phyloP scores from a whole-genome alignment of 352 stramenopile genomes.

The Globisporangium emineosum region DNA sequence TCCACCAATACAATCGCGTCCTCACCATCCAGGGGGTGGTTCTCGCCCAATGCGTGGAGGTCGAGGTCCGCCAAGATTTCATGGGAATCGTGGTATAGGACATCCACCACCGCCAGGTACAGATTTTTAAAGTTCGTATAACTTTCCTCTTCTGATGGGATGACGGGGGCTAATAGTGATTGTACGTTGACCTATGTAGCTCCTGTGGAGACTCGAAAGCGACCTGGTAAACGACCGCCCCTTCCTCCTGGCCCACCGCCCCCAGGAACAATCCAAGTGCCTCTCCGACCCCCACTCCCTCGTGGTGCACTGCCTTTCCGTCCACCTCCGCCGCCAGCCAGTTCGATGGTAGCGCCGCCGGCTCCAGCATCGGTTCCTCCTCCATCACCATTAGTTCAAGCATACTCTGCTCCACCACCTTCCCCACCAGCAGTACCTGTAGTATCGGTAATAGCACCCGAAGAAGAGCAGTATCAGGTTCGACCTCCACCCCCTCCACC shows the following conservation, averaged over 20 bases:
- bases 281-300: slow-evolving; percentile 50
- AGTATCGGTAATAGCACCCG: not conserved
- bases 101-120: slow-evolving; percentile 14
- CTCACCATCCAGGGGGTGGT: slow-evolving; percentile 12
- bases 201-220: slow-evolving; percentile 12
- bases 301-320: slow-evolving; percentile 29
- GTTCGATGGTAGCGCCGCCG: slow-evolving; percentile 13
- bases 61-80: slow-evolving; percentile 8
- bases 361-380: slow-evolving; percentile 21
- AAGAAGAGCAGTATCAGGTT: not conserved
- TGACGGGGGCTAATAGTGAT: not conserved
- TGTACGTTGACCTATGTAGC: not conserved
- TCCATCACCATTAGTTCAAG: not conserved
- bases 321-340: slow-evolving; percentile 34
- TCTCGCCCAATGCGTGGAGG: slow-evolving; percentile 2
- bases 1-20: slow-evolving; percentile 13
- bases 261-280: slow-evolving; percentile 59
- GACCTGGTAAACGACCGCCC: slow-evolving; percentile 62
- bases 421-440: not conserved
- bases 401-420: not conserved
- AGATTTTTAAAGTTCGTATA: not conserved
- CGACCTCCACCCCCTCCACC: slow-evolving; percentile 7
- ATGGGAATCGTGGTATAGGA: not conserved
- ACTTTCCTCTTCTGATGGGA: not conserved
- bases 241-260: slow-evolving; percentile 51